These are phyloP conservation scores for Candida oleophila DNA, from an alignment of 805 yeast species.

Conservation along the genomic window DNA sequence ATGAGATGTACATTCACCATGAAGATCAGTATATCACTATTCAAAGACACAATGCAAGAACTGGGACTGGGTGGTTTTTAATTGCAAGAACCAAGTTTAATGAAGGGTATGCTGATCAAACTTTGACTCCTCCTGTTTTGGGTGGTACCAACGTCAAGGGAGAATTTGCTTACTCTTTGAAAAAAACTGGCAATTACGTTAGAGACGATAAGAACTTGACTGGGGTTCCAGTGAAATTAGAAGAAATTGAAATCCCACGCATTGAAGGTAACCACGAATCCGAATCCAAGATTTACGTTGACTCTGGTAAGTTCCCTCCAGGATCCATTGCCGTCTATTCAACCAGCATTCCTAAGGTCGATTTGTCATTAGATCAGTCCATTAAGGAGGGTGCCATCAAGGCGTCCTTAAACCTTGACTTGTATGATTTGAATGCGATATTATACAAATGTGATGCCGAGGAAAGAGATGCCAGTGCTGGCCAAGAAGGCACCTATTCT, in stretches of 20 bases:
- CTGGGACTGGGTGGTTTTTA: slow-evolving; percentile 86
- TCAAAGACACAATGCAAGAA: slow-evolving; percentile 77
- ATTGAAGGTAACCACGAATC: slow-evolving; percentile 43
- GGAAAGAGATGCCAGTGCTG: slow-evolving; percentile 77
- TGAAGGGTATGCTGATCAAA: slow-evolving; percentile 45
- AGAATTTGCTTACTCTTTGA: slow-evolving; percentile 58
- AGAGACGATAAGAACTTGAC: slow-evolving; percentile 43
- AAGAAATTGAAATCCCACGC: slow-evolving; percentile 49
- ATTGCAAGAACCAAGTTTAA: slow-evolving; percentile 82
- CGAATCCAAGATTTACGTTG: slow-evolving; percentile 55
- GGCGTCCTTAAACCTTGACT: slow-evolving; percentile 59
- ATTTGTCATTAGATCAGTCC: slow-evolving; percentile 59
- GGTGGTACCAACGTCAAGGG: slow-evolving; percentile 60
- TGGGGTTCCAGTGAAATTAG: slow-evolving; percentile 66
- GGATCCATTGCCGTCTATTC: slow-evolving; percentile 87
- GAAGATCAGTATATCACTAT: slow-evolving; percentile 90
- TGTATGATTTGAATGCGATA: slow-evolving; percentile 72
- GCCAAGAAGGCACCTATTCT: slow-evolving; percentile 68
- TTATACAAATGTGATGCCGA: slow-evolving; percentile 82
- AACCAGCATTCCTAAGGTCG: slow-evolving; percentile 67
- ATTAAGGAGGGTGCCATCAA: slow-evolving; percentile 75
- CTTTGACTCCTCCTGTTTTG: slow-evolving; percentile 54
- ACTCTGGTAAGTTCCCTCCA: slow-evolving; percentile 65
- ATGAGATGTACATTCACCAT: slow-evolving; percentile 92
- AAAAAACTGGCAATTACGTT: slow-evolving; percentile 49